phyloP scores from a whole-genome alignment of 495 filamentous ascomycete genomes.

The Hypoxylon intermedium region DNA sequence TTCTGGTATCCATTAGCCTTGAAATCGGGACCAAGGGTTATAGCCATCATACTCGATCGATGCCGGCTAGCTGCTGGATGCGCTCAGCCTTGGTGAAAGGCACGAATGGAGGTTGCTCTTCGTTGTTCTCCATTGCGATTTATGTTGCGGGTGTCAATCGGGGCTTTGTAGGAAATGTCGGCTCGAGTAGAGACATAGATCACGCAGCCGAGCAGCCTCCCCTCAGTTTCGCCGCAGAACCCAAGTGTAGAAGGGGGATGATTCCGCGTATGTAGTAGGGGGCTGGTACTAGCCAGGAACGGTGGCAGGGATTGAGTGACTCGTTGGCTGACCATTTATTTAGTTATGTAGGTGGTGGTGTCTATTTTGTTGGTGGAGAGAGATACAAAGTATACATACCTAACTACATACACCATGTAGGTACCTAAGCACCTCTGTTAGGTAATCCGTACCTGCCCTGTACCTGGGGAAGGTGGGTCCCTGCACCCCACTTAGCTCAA shows the following conservation, averaged over 20 bases:
- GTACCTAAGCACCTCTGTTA: neutral
- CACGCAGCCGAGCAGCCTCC: no score
- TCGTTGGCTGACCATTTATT: no score
- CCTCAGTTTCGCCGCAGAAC: no score
- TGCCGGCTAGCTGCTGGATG: constrained; percentile 77
- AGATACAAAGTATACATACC: no score
- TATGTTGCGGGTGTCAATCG: neutral
- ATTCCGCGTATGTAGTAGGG: no score
- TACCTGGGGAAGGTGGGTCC: constrained; percentile 5
- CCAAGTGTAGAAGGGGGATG: no score
- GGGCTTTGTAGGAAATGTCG: neutral
- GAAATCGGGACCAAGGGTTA: neutral
- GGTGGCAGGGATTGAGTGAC: no score
- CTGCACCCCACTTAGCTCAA: neutral
- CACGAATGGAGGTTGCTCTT: constrained; percentile 31
- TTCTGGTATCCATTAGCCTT: constrained; percentile 42
- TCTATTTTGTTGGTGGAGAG: no score
- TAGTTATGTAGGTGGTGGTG: no score
- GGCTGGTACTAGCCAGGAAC: no score
- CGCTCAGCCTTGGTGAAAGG: constrained; percentile 70
- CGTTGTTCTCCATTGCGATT: constrained; percentile 26
- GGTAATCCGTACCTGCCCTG: constrained; percentile 2
- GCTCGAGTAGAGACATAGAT: neutral
- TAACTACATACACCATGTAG: no score
- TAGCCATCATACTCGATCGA: constrained; percentile 66